Evolutionary conservation across 2,329 filamentous ascomycete genomes (phyloP).

Genomic region (Nothophaeocryptopus gaeumannii): DNA sequence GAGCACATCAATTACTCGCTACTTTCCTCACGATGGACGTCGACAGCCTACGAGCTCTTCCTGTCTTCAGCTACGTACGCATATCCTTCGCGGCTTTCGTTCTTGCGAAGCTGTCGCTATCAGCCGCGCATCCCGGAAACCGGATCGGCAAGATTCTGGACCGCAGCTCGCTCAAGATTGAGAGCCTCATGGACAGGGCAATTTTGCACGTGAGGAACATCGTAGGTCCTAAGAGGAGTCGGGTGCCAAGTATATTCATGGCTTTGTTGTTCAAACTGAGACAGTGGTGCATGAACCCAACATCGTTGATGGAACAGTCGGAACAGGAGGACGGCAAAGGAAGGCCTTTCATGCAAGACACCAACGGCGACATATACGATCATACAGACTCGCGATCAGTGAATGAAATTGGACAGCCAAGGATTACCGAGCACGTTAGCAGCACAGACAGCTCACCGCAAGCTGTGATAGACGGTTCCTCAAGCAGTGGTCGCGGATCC

Average conservation of each 20-base stretch:
- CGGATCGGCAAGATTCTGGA: slow-evolving; percentile 69
- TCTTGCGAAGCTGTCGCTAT: slow-evolving; percentile 71
- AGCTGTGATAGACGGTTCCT: slow-evolving; percentile 1
- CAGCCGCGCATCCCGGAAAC: slow-evolving; percentile 60
- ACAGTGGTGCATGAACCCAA: slow-evolving; percentile 32
- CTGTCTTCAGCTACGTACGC: slow-evolving; percentile 69
- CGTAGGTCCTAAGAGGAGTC: slow-evolving; percentile 43
- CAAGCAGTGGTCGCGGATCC: background rate
- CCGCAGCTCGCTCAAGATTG: slow-evolving; percentile 62
- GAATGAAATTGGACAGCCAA: slow-evolving; percentile 8
- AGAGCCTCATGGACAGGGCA: slow-evolving; percentile 67
- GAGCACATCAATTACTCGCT: slow-evolving; percentile 65
- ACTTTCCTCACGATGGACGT: slow-evolving; percentile 62
- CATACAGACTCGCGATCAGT: background rate
- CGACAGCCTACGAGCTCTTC: slow-evolving; percentile 59
- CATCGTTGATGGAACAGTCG: slow-evolving; percentile 13
- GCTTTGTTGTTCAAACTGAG: slow-evolving; percentile 32
- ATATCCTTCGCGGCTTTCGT: slow-evolving; percentile 70
- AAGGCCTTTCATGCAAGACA: background rate
- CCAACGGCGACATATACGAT: background rate
- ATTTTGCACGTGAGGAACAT: slow-evolving; percentile 65
- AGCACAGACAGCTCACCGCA: slow-evolving; percentile 17
- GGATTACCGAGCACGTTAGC: slow-evolving; percentile 15
- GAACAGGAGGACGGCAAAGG: background rate
- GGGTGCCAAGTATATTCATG: slow-evolving; percentile 30